Base-by-base conservation (phyloP, 495 filamentous ascomycete species). In the Glonium stellatum region DNA sequence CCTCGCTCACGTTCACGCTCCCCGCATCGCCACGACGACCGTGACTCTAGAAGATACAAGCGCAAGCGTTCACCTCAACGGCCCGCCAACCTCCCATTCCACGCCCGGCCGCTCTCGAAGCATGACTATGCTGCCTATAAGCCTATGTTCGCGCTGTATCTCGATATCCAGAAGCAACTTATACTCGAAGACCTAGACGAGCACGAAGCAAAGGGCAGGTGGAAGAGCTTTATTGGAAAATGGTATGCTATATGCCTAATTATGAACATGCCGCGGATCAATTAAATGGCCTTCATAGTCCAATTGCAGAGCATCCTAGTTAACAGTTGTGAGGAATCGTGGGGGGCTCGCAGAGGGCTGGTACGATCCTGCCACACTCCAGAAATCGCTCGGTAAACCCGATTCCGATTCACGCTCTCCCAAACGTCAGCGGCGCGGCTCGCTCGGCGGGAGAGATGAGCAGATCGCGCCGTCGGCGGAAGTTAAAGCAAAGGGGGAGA, bases 301-400 rank as follows among this genome's bases (percentile, higher is more conserved):
- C 18, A 44, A 44, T 18, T 44, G 4, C 39, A 37, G 10, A 36
- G 21, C 15, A 22, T 25, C 42, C 27, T 6, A 19, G 67, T 76
- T 80, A 67, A 80, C 74, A 69, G 73, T 57, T 62, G 66, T 71
- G 73, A 90, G 87, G 87, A 98, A 98, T 76, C 85, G 83, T 69
- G 89, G 88, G 75, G 91, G 95, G 78, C 78, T 98, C 56, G 87
- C 90, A 1, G 86, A 90, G 71, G 90, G 91, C 23, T 98, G 93
- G 92, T 98, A 98, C 71, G 88, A 91, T 64, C 86, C 90, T 12
- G 58, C 56, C 19, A 73, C 64, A 51, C 71, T 69, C 60, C 48
- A 57, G 42, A 72, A 55, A 46, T 67, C 66, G 12, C 54, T n/a
- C 54, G 12, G 15, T 21, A 46, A 44, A 13, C 25, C 37, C 11